Base-by-base conservation (phyloP, 192 early-diverging fungal species). In the Phlyctochytrium bullatum region DNA sequence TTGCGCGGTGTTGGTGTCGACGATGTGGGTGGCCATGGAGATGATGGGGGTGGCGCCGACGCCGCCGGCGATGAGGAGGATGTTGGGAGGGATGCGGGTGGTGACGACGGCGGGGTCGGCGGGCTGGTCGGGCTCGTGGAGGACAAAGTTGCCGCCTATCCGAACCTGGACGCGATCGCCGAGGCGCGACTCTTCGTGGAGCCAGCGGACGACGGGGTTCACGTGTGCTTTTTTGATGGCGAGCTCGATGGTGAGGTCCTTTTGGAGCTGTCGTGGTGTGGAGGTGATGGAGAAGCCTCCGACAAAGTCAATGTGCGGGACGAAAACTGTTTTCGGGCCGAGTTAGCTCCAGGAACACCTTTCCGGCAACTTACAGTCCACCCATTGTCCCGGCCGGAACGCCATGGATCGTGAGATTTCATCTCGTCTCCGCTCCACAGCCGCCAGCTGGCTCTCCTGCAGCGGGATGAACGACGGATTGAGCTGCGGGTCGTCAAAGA, bases 201-300 rank as follows among this genome's bases (percentile, higher is more conserved):
- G 40, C 40, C 40, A 47, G 10, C 40, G 40, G 10, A 47, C 40
- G 20, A 47, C 20, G 10, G 40, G 40, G 40, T 47, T 47, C 40
- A 47, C 40, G 40, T 47, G 40, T 47, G 40, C 40, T 20, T 47
- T 47, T 20, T 47, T 47, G 40, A 47, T 47, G 40, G 40, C 40
- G 40, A 47, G 40, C 40, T 47, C 40, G 20, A 47, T 14, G 6
- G 40, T 14, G 20, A 14, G 6, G 6, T 20, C 20, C 6, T 47
- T 6, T 14, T 20, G 6, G 10, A 47, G 40, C 40, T 14, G 6
- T 47, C 20, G 40, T 20, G 40, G 40, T 20, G 40, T 47, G 40
- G 40, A 47, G 6, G 40, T 47, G 40, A 47, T 6, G 10, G 40
- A 47, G 20, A 47, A 47, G 6, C 40, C 40, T 14, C 10, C 40